phyloP scores from a whole-genome alignment of 768 basidiomycete species.

The Suillus weaverae region DNA sequence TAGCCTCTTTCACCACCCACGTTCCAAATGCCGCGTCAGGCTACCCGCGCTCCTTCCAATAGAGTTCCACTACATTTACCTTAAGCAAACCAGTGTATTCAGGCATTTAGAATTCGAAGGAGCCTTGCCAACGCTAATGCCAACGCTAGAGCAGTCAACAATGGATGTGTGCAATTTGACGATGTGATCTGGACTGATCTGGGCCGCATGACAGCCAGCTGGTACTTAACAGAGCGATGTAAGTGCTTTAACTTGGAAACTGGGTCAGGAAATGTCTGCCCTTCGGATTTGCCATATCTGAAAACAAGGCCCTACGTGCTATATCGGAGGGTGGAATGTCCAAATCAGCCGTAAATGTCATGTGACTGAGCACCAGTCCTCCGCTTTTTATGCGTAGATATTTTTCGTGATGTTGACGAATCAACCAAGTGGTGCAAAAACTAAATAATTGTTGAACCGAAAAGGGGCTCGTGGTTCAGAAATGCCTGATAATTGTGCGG shows the following conservation, averaged over 20 bases:
- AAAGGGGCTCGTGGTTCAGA: background rate
- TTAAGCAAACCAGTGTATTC: background rate
- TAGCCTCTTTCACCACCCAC: background rate
- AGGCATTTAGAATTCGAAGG: background rate
- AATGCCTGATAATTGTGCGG: background rate
- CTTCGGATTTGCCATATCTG: background rate
- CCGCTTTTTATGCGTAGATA: background rate
- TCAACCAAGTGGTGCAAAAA: background rate
- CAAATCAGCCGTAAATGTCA: background rate
- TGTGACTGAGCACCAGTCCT: background rate
- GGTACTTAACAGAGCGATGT: background rate
- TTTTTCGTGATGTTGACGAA: background rate
- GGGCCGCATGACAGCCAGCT: background rate
- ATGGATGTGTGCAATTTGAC: background rate
- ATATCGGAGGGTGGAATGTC: background rate
- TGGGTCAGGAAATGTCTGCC: background rate
- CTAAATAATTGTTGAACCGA: background rate
- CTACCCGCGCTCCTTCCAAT: background rate
- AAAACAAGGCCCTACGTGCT: background rate
- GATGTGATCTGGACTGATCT: background rate
- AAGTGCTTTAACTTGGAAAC: background rate
- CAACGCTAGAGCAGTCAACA: background rate
- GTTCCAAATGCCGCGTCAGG: background rate
- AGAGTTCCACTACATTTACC: background rate
- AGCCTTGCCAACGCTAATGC: background rate